These are phyloP conservation scores for Gossypium ekmanianum DNA, from an alignment of 345 rosid genomes.

Conservation along the genomic window DNA sequence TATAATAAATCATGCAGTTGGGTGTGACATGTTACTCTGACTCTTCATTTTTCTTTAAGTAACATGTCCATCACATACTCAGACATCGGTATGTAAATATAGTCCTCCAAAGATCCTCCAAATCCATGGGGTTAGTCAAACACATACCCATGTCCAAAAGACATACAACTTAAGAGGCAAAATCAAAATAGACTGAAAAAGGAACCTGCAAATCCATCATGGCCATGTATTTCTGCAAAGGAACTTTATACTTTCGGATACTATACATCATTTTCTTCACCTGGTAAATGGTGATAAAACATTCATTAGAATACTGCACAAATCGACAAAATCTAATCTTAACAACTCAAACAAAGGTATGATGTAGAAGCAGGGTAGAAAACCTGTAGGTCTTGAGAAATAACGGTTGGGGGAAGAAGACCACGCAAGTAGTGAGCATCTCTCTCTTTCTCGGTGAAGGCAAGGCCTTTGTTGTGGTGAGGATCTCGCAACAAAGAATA, in stretches of 20 bases:
- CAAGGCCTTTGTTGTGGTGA: constrained; percentile 95
- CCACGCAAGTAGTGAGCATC: constrained; percentile 89
- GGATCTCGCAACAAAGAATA: constrained; percentile 92
- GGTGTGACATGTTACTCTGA: neutral
- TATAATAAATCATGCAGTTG: neutral
- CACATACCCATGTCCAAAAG: no score
- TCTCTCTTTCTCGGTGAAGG: constrained; percentile 76
- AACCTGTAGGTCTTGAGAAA: constrained; percentile 95
- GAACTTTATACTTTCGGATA: constrained; percentile 81
- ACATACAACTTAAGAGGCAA: no score
- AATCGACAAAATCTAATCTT: neutral
- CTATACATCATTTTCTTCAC: constrained; percentile 84
- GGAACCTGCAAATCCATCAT: constrained; percentile 96
- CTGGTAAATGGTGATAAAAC: constrained; percentile 29
- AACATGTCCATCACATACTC: no score
- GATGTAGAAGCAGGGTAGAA: neutral
- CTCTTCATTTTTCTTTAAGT: no score
- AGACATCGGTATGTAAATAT: no score
- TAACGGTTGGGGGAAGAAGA: constrained; percentile 84
- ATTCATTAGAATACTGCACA: neutral
- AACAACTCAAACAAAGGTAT: neutral
- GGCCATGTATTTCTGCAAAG: constrained; percentile 85
- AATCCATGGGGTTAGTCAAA: no score
- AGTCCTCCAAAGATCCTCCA: no score
- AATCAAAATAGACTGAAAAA: neutral